Conservation (phyloP, 495 filamentous ascomycete species). For the Talaromyces liani region DNA sequence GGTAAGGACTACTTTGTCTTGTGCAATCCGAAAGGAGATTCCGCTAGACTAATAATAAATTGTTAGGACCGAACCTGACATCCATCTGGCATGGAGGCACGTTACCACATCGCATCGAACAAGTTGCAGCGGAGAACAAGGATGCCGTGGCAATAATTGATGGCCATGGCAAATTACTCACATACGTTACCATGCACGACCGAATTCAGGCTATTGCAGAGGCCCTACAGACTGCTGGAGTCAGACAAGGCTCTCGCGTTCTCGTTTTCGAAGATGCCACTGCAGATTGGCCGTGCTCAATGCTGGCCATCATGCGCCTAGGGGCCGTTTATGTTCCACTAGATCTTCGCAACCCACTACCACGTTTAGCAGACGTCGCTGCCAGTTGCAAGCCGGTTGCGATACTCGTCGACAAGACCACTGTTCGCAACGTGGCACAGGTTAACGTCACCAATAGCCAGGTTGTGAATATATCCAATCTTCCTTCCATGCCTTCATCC, state of each 20-base stretch:
- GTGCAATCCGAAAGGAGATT: too few relatives aligned
- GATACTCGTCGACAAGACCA: conserved; percentile 10
- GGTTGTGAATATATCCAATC: conserved; percentile 11
- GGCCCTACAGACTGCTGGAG: conserved; percentile 11
- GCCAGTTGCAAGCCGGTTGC: conserved; percentile 14
- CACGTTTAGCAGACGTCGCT: conserved; percentile 23
- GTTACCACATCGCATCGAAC: conserved; percentile 25
- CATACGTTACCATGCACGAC: conserved; percentile 12
- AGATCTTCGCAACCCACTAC: conserved; percentile 28
- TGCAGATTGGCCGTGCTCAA: conserved; percentile 38
- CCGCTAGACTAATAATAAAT: too few relatives aligned
- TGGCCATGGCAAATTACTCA: conserved; percentile 9
- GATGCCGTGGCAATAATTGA: conserved; percentile 10
- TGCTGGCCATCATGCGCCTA: conserved; percentile 44
- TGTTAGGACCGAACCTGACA: not conserved
- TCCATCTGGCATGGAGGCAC: conserved; percentile 24
- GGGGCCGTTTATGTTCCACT: conserved; percentile 48
- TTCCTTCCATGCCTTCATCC: not conserved
- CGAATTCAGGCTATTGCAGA: conserved; percentile 13
- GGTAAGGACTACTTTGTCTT: too few relatives aligned
- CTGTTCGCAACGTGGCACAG: conserved; percentile 2
- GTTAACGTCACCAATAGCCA: conserved; percentile 2
- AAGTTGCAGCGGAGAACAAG: conserved; percentile 10
- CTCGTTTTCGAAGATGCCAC: conserved; percentile 19
- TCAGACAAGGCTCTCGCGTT: conserved; percentile 19